These are phyloP conservation scores for Penicillium sumatraense DNA, from an alignment of 2,329 filamentous ascomycete genomes.

Conservation along the genomic window DNA sequence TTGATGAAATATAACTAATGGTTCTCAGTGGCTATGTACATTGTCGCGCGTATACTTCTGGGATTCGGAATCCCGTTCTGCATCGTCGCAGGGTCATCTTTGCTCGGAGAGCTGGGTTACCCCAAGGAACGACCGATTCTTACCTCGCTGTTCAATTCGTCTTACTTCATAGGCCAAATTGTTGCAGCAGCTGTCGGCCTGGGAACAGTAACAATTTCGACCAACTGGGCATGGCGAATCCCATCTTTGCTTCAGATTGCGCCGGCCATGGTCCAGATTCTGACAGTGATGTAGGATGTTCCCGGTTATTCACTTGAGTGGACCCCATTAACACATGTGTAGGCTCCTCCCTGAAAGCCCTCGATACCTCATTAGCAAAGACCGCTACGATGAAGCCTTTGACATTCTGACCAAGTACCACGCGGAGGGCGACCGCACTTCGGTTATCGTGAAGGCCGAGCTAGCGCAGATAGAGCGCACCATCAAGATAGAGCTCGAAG, in stretches of 20 bases:
- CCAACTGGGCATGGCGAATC: slow-evolving; percentile 53
- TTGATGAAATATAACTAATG: neutral
- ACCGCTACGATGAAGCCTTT: slow-evolving; percentile 18
- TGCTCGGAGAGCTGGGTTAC: slow-evolving; percentile 65
- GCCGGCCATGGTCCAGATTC: slow-evolving; percentile 30
- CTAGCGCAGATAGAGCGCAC: slow-evolving; percentile 12
- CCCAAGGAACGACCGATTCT: slow-evolving; percentile 65
- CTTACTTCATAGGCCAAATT: slow-evolving; percentile 35
- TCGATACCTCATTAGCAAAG: slow-evolving; percentile 23
- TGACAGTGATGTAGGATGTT: slow-evolving; percentile 29
- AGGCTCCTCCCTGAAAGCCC: slow-evolving; percentile 15
- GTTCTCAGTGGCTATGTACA: slow-evolving; percentile 59
- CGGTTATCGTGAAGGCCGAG: slow-evolving; percentile 13
- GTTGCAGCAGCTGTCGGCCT: slow-evolving; percentile 32
- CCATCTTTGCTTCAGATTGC: slow-evolving; percentile 51
- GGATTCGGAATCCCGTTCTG: slow-evolving; percentile 65
- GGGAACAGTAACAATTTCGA: slow-evolving; percentile 38
- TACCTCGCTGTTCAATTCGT: slow-evolving; percentile 65
- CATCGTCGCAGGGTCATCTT: slow-evolving; percentile 61
- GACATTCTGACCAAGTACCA: slow-evolving; percentile 22
- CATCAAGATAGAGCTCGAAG: neutral
- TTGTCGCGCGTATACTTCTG: slow-evolving; percentile 63
- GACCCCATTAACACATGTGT: neutral
- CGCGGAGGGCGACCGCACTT: slow-evolving; percentile 14
- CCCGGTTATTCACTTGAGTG: neutral